phyloP scores from a whole-genome alignment of 2,329 filamentous ascomycete species.

The Pseudogymnoascus sp. region DNA sequence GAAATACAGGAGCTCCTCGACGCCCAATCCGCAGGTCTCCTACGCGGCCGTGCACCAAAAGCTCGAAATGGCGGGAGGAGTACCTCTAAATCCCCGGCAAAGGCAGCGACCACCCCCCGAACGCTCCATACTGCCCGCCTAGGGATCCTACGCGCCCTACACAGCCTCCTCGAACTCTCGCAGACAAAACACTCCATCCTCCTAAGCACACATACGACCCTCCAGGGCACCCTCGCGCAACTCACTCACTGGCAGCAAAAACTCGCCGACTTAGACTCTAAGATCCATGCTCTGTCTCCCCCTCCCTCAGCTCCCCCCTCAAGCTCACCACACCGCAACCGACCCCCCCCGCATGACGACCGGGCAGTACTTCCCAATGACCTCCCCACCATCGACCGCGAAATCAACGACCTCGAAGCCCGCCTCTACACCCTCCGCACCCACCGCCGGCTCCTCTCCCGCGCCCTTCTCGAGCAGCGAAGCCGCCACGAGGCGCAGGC shows the following conservation, averaged over 20 bases:
- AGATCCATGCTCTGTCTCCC: neutral
- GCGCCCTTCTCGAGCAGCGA: neutral
- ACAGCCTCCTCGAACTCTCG: neutral
- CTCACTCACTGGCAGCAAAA: neutral
- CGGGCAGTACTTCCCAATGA: neutral
- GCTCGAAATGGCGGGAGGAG: neutral
- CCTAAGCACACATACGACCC: neutral
- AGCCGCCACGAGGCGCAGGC: neutral
- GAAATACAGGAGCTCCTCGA: conserved; percentile 51
- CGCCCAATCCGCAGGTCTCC: conserved; percentile 44
- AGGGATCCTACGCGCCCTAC: neutral
- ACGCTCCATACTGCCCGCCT: neutral
- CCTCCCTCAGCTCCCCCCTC: neutral
- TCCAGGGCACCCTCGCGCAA: neutral
- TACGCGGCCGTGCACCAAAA: conserved; percentile 16
- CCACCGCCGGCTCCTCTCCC: neutral
- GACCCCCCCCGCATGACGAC: neutral
- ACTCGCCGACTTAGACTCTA: neutral
- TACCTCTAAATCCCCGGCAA: neutral
- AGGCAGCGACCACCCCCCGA: neutral
- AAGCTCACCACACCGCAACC: neutral
- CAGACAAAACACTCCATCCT: neutral
- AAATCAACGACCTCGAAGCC: neutral
- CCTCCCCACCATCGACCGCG: neutral
- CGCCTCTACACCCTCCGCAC: neutral